Evolutionary conservation across 2,329 filamentous ascomycete species (phyloP).

Genomic region (Tolypocladium ovalisporum): DNA sequence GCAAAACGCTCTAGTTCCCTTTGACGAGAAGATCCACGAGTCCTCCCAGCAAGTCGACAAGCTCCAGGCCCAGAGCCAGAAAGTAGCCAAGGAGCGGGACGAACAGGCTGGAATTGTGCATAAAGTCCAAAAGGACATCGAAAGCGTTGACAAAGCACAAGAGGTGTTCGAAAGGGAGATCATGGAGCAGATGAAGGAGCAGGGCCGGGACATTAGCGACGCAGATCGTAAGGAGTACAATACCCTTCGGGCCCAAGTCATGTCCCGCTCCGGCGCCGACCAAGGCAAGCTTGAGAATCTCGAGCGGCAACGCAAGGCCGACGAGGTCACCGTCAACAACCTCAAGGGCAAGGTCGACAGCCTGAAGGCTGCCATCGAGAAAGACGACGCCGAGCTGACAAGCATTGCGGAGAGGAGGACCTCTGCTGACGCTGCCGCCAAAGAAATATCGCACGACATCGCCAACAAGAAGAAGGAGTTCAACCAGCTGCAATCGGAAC

Average conservation of each 20-base stretch:
- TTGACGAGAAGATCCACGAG: slow-evolving; percentile 84
- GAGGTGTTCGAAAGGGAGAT: slow-evolving; percentile 81
- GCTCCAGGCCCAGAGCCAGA: slow-evolving; percentile 55
- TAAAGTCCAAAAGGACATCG: slow-evolving; percentile 70
- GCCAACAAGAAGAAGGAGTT: slow-evolving; percentile 83
- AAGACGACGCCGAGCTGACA: slow-evolving; percentile 59
- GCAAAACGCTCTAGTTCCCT: slow-evolving; percentile 74
- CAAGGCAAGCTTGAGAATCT: slow-evolving; percentile 78
- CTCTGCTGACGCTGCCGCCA: slow-evolving; percentile 49
- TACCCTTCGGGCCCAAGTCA: slow-evolving; percentile 71
- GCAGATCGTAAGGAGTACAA: slow-evolving; percentile 86
- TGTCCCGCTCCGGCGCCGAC: slow-evolving; percentile 68
- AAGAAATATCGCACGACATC: slow-evolving; percentile 65
- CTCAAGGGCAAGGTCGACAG: slow-evolving; percentile 80
- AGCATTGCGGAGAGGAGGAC: slow-evolving; percentile 59
- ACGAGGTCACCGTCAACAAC: slow-evolving; percentile 82
- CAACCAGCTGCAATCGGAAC: slow-evolving; percentile 74
- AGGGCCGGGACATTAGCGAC: slow-evolving; percentile 77
- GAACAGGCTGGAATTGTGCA: slow-evolving; percentile 57
- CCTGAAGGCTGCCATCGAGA: slow-evolving; percentile 61
- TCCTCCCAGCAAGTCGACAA: slow-evolving; percentile 60
- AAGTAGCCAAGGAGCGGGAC: slow-evolving; percentile 67
- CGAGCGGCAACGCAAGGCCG: slow-evolving; percentile 79
- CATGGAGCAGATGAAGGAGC: slow-evolving; percentile 71
- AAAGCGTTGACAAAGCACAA: slow-evolving; percentile 79